Conservation (phyloP, 2,329 filamentous ascomycete genomes). For the Plectosphaerella cucumerina region DNA sequence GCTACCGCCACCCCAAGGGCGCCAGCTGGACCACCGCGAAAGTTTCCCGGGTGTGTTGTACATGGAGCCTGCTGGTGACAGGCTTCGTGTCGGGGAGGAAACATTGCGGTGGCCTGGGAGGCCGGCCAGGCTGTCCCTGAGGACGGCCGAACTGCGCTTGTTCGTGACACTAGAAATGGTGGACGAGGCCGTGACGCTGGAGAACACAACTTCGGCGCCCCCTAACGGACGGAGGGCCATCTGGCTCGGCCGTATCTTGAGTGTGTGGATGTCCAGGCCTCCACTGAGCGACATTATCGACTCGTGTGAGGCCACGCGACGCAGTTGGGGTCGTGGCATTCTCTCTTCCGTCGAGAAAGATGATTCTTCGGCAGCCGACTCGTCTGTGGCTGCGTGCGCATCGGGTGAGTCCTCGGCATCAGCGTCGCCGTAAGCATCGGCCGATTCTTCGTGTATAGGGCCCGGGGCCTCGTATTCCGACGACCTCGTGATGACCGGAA, state of each 20-base stretch:
- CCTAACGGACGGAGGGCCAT: conserved; percentile 55
- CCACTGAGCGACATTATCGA: conserved; percentile 83
- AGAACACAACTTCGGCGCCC: conserved; percentile 51
- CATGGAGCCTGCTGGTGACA: conserved; percentile 21
- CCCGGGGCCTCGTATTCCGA: neutral
- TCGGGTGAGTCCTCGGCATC: conserved; percentile 29
- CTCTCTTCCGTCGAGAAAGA: conserved; percentile 27
- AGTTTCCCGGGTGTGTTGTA: conserved; percentile 22
- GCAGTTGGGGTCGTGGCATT: conserved; percentile 44
- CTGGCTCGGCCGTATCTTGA: conserved; percentile 72
- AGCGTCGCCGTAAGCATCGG: conserved; percentile 27
- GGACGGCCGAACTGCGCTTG: conserved; percentile 48
- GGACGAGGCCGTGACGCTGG: conserved; percentile 55
- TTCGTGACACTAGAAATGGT: conserved; percentile 44
- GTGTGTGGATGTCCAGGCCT: conserved; percentile 84
- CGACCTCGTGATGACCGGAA: conserved; percentile 3
- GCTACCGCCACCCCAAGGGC: conserved; percentile 35
- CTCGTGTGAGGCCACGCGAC: conserved; percentile 73
- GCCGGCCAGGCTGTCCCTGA: conserved; percentile 51
- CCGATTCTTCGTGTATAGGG: conserved; percentile 18
- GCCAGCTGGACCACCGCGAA: conserved; percentile 45
- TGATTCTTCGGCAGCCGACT: conserved; percentile 26
- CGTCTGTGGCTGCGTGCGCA: conserved; percentile 24
- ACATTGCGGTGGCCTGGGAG: conserved; percentile 27
- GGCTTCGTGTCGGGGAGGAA: conserved; percentile 21